These are phyloP conservation scores for Vigna radiata DNA, from an alignment of 306 rosid genomes.

Conservation along the genomic window DNA sequence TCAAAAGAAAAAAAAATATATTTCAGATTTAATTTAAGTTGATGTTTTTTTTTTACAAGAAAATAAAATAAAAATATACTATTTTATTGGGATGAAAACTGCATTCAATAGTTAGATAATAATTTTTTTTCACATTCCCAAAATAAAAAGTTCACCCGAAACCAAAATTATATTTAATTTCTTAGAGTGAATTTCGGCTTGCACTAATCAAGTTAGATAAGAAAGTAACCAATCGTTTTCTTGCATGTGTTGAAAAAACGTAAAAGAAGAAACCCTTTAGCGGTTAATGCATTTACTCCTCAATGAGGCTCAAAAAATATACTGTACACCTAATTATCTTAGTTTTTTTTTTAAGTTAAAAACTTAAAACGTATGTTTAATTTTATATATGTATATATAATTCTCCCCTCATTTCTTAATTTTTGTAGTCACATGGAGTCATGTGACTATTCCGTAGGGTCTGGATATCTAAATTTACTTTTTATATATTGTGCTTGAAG, in stretches of 20 bases:
- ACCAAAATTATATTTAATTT: neutral
- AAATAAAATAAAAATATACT: neutral
- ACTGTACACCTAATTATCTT: neutral
- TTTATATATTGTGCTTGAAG: neutral
- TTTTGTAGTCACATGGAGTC: neutral
- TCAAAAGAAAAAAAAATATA: neutral
- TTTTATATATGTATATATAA: neutral
- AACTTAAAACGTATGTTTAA: neutral
- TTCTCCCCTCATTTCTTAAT: neutral
- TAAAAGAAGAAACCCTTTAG: neutral
- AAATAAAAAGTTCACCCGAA: neutral
- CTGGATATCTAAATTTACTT: neutral
- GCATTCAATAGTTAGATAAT: neutral
- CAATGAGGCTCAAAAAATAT: neutral
- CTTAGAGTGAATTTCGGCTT: neutral
- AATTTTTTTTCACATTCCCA: neutral
- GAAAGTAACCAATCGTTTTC: neutral
- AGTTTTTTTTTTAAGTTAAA: neutral
- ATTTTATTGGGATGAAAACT: neutral
- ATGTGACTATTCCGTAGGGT: constrained; percentile 2
- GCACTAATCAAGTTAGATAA: neutral
- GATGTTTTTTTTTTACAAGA: neutral
- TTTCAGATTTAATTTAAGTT: neutral
- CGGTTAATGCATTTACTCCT: no score
- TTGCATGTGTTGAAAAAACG: neutral